These are phyloP conservation scores for Sisymbrium irio DNA, from an alignment of 345 rosid species.

Conservation along the genomic window DNA sequence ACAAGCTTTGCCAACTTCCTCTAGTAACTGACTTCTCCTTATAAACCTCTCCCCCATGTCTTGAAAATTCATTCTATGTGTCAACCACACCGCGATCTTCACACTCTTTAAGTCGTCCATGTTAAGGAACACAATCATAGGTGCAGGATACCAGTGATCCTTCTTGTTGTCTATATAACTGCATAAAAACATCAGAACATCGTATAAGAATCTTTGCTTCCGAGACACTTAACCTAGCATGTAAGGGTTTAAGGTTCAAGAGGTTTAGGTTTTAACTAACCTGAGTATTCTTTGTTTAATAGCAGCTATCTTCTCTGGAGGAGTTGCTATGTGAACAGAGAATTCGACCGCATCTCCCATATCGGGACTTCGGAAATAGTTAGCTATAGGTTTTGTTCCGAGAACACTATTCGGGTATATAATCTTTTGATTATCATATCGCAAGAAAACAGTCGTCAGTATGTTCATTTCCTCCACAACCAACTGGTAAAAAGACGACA, in stretches of 20 bases:
- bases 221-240: neutral
- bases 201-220: constrained; percentile 2
- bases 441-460: constrained; percentile 62
- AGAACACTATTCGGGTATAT: constrained; percentile 69
- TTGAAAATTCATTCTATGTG: constrained; percentile 74
- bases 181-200: neutral
- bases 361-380: constrained; percentile 38
- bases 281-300: constrained; percentile 38
- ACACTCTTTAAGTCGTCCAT: constrained; percentile 55
- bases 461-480: constrained; percentile 90
- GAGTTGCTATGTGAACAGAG: constrained; percentile 36
- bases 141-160: constrained; percentile 73
- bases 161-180: constrained; percentile 66
- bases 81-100: constrained; percentile 65
- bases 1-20: constrained; percentile 68
- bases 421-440: constrained; percentile 73
- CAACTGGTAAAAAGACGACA: constrained; percentile 44
- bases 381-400: constrained; percentile 44
- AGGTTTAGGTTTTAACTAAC: constrained; percentile 16
- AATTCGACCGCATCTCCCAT: constrained; percentile 39
- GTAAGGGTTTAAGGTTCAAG: neutral
- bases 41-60: constrained; percentile 69
- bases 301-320: constrained; percentile 36
- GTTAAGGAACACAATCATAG: constrained; percentile 55
- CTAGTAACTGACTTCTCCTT: constrained; percentile 59